Base-by-base conservation (phyloP, 169 alveolate species). In the Babesia bovis region DNA sequence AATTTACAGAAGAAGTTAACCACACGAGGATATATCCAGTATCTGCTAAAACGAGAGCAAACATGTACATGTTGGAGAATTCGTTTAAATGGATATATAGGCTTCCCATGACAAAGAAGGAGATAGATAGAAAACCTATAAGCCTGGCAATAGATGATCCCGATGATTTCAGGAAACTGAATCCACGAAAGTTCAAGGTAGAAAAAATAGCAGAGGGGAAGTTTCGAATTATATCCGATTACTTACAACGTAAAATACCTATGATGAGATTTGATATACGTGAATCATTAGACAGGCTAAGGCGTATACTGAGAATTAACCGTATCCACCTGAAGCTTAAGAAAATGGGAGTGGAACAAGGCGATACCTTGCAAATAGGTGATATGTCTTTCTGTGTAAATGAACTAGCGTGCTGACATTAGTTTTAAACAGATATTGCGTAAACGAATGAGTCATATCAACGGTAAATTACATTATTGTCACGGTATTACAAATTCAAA, bases 231-330 rank as follows among this genome's bases (percentile, higher is more conserved):
- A 45, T 36, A 40, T 84, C 90, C 6, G 50, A 53, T 41, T 88
- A 84, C 56, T 66, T 88, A 38, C 91, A 88, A 75, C 69, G 90
- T 23, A 87, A 88, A 59, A 84, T 87, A 23, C 70, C 82, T 25
- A 88, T 88, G 89, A 84, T 88, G 81, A 51, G 87, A 42, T 88
- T 88, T 32, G 88, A 81, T 33, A 69, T 30, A 36, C 33, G 76
- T 15, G 88, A 81, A 25, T 50, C 84, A 0, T 23, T 81, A 56
- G 83, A 70, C 59, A 60, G 55, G 26, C 53, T 81, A 13, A 70
- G 78, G 57, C 28, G 82, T 17, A 59, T 81, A 1, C 19, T 81
- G 56, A 63, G 58, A 26, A 66, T 28, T 1, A 63, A 69, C 58
- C 56, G 71, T 28, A 65, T 81, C 2, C 63, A 58, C 32, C 38